Evolutionary conservation across 2,329 filamentous ascomycete genomes (phyloP), one percentile per base, ranked within the genome.

Genomic region (Botrytis fabae): DNA sequence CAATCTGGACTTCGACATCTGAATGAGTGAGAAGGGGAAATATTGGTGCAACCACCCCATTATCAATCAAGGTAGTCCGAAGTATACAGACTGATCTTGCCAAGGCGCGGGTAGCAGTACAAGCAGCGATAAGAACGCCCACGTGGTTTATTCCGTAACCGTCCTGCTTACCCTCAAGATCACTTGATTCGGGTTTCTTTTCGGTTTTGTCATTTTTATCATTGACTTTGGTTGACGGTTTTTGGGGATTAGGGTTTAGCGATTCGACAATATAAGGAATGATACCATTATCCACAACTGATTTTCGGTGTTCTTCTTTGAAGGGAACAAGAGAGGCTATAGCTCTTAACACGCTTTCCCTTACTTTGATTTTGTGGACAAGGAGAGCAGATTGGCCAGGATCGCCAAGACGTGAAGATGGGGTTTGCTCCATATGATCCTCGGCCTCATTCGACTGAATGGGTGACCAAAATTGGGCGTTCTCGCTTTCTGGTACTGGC

Each of bases 51-150:
- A 92, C 91, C 69, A 97, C 91, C 9, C 91, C 92, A 74, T 93
- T 90, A 82, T 99, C 96, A 73, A 97, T 93, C 64, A 99, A 84
- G 69, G 92, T 92, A 4, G 96, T 98, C 68, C 96, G 86, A 28
- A 98, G 84, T 61, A 95, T 91, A 80, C 89, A 93, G 35, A 97
- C 91, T 1, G 94, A 97, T 60, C 96, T 89, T 3, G 94, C 93
- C 65, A 98, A 85, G 80, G 94, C 93, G 75, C 93, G 88, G 42
- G 94, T 88, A 40, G 93, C 90, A 79, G 93, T 91, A 80, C 95
- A 98, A 1, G 94, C 95, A 32, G 95, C 94, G 71, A 97, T 87
- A 35, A 98, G 86, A 35, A 97, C 95, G 5, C 89, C 84, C 12
- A 89, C 86, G 1, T 94, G 91, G 78, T 98, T 98, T 40, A 81